Base-by-base conservation (phyloP, 2,329 filamentous ascomycete genomes). In the Exutisphaerella laricina region DNA sequence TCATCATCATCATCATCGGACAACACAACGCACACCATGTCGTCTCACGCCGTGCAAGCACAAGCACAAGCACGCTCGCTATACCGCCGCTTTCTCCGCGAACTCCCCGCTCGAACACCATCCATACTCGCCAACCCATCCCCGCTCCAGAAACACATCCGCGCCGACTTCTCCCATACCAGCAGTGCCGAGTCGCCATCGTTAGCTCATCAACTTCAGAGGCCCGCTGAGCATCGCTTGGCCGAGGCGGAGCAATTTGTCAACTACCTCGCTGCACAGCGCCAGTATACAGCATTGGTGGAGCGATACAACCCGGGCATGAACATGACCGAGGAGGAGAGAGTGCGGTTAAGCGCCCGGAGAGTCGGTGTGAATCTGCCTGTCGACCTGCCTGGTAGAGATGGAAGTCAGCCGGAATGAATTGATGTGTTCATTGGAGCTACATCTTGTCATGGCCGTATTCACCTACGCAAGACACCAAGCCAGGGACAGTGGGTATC, bases 221-320 rank as follows among this genome's bases (percentile, higher is more conserved):
- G 59, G 47, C 48, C 48, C 33, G 49, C 47, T 41, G 62, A 59
- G 53, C 58, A 52, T 56, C 58, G 49, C 49, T 36, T 54, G 37
- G 60, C 68, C n/a, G 66, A 86, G 54, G 83, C 80, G n/a, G 79
- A 87, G 51, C 88, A 97, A 65, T 80, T 88, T 54, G 67, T 88
- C 18, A 76, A 80, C 44, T 97, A 95, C 63, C 74, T 92, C 14
- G 79, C 79, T 56, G 83, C 89, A n/a, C 92, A 98, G 71, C 75
- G 89, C 39, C 78, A 79, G 62, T 96, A 97, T 64, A 77, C 79
- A 18, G 82, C 79, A 12, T 70, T 97, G 31, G 65, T 97, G 26
- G 89, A 96, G 68, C 77, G 89, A 56, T 97, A 98, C 68, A 97
- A 97, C 65, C 88, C 88, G 0, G 88, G 89, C 13, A 87, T 94